Conservation (phyloP, 352 stramenopile species). For the Pythium vanterpoolii region DNA sequence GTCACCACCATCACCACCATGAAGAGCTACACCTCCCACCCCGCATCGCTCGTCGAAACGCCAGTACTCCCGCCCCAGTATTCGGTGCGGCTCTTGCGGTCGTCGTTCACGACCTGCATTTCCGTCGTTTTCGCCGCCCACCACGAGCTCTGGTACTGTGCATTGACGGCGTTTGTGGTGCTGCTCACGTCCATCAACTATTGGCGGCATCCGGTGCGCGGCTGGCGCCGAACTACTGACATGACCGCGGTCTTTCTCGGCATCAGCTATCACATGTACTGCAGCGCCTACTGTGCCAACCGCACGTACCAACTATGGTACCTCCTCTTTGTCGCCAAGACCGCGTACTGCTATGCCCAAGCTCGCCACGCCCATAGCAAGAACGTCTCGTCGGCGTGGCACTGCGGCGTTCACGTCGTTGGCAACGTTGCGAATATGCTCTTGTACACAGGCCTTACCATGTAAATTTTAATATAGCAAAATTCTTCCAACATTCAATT, state of each 20-base stretch:
- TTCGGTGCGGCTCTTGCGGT: conserved; percentile 65
- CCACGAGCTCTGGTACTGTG: conserved; percentile 65
- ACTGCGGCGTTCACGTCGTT: conserved; percentile 73
- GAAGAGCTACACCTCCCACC: background rate
- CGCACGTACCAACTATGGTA: conserved; percentile 57
- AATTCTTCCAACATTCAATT: conserved; percentile 8
- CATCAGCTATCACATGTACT: conserved; percentile 69
- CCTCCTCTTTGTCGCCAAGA: conserved; percentile 61
- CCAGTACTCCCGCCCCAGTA: conserved; percentile 68
- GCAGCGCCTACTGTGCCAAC: conserved; percentile 46
- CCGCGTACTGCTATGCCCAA: conserved; percentile 67
- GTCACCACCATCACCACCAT: background rate
- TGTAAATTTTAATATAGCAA: conserved; percentile 23
- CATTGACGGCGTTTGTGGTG: conserved; percentile 57
- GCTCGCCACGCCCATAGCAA: conserved; percentile 56
- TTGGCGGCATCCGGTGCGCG: conserved; percentile 67
- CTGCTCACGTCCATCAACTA: conserved; percentile 86
- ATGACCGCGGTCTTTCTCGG: conserved; percentile 59
- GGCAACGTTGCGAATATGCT: conserved; percentile 77
- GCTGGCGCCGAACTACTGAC: conserved; percentile 71
- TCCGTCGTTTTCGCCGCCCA: conserved; percentile 50
- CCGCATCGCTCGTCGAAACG: background rate
- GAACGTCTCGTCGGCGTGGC: conserved; percentile 71
- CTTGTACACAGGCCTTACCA: conserved; percentile 63
- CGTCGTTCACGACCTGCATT: conserved; percentile 65